Base-by-base conservation (phyloP, 2,329 filamentous ascomycete genomes). In the Claviceps lovelessii region DNA sequence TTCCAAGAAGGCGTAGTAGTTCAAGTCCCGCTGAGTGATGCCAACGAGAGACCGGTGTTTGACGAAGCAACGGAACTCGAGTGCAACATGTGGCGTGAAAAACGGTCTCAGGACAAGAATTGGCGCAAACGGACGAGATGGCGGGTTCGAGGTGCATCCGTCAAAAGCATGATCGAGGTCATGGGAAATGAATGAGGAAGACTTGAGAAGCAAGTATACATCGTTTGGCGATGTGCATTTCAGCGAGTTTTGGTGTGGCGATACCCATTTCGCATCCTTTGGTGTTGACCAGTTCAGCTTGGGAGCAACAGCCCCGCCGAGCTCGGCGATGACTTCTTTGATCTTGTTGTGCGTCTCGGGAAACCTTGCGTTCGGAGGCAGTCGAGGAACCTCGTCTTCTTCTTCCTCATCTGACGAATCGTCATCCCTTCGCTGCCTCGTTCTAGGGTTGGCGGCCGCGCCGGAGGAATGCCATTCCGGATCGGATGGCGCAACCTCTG, bases 221-320 rank as follows among this genome's bases (percentile, higher is more conserved):
- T 98, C 93, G 67, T 93, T 94, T 3, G 93, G 82, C 0, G 82
- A 83, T 4, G 83, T 84, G 70, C 93, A 98, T 68, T 95, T 89
- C 72, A 96, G 86, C 49, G 88, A 94, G 69, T 98, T 98, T 63
- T 84, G 70, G 77, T 91, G 67, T 71, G 70, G 84, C 70, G 79
- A 82, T 69, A 98, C 96, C 86, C 90, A 96, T 28, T 87, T 88
- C 9, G 93, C 93, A 66, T 98, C 93, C 68, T 96, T 95, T 4
- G 93, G 93, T 4, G 90, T 85, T 6, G 90, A 96, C 93, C 93
- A 98, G 73, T 97, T 97, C 49, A 98, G 74, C 70, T 98, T 98
- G 0, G 93, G 93, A 1, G 86, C 84, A 9, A 95, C 90, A 57
- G 84, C 82, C 56, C 91, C 91, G 17, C 88, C 90, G 1, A 97